A percentile compares a stretch with the other conserved stretches of the same genome.
These are phyloP conservation scores for Echria macrotheca DNA, from an alignment of 495 filamentous ascomycete species.

Conservation along the genomic window DNA sequence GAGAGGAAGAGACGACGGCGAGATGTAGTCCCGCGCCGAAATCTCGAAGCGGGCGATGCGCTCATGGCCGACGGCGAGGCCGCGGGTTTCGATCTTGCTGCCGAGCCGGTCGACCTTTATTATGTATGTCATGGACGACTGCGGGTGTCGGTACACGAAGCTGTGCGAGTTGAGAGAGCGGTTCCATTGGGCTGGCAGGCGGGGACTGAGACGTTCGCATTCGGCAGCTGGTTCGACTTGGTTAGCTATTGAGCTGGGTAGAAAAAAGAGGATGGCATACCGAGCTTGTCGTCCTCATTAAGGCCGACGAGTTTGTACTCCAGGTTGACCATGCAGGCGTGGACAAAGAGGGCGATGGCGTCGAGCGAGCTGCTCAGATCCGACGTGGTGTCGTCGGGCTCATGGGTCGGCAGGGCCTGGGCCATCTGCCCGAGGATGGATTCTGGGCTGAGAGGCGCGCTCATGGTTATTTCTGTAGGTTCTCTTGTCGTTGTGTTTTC, in stretches of 20 bases:
- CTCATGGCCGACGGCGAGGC: conserved; percentile 72
- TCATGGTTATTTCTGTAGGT: conserved; percentile 12
- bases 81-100: conserved; percentile 75
- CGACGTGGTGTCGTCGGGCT: conserved; percentile 43
- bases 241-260: neutral
- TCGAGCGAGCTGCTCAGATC: conserved; percentile 75
- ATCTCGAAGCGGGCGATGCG: conserved; percentile 74
- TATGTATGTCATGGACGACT: conserved; percentile 81
- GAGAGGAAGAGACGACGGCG: conserved; percentile 40
- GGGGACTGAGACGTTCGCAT: conserved; percentile 40
- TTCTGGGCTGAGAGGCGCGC: conserved; percentile 33
- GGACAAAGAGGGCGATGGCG: conserved; percentile 75
- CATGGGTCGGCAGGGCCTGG: conserved; percentile 49
- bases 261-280: conserved; percentile 32
- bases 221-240: conserved; percentile 28
- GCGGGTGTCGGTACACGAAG: conserved; percentile 85
- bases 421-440: conserved; percentile 51
- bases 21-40: conserved; percentile 70
- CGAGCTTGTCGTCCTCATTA: conserved; percentile 65
- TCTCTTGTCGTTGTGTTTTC: neutral
- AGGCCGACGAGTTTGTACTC: conserved; percentile 81
- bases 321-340: conserved; percentile 75
- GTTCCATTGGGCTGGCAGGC: conserved; percentile 80
- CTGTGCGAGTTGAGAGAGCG: conserved; percentile 56
- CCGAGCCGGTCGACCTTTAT: conserved; percentile 78